Conservation (phyloP, 768 basidiomycete species). For the Pleurotus platypus region DNA sequence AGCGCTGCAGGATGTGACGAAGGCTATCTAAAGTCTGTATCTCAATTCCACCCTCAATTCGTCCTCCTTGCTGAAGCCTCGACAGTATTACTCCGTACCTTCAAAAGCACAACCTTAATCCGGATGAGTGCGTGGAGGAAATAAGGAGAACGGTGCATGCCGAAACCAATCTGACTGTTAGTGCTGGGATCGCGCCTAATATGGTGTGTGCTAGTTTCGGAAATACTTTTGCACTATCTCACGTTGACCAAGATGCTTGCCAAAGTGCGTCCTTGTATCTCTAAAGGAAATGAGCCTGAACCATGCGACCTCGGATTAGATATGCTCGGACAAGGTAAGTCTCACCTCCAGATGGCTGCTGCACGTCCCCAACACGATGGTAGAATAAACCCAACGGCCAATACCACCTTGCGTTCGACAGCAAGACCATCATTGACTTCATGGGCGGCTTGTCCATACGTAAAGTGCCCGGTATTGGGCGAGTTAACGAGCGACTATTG, state of each 20-base stretch:
- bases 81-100: slow-evolving; percentile 83
- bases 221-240: neutral
- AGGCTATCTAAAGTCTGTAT: slow-evolving; percentile 83
- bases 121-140: slow-evolving; percentile 72
- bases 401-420: slow-evolving; percentile 68
- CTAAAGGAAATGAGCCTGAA: neutral
- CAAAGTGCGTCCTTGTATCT: slow-evolving; percentile 51
- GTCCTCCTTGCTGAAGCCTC: slow-evolving; percentile 2
- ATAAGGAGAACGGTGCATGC: slow-evolving; percentile 71
- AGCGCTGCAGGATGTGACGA: slow-evolving; percentile 80
- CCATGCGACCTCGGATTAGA: slow-evolving; percentile 38
- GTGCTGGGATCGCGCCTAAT: slow-evolving; percentile 94
- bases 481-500: slow-evolving; percentile 84
- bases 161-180: slow-evolving; percentile 86
- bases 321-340: slow-evolving; percentile 84
- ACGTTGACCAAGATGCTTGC: slow-evolving; percentile 63
- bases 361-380: neutral
- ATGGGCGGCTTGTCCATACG: slow-evolving; percentile 82
- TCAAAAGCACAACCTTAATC: slow-evolving; percentile 53
- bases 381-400: slow-evolving; percentile 96
- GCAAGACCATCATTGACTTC: slow-evolving; percentile 63
- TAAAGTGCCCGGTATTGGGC: slow-evolving; percentile 85
- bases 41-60: neutral
- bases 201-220: slow-evolving; percentile 53
- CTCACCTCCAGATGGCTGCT: slow-evolving; percentile 2